Evolutionary conservation across 768 basidiomycete genomes (phyloP).

Genomic region (Paxillus ammoniavirescens): DNA sequence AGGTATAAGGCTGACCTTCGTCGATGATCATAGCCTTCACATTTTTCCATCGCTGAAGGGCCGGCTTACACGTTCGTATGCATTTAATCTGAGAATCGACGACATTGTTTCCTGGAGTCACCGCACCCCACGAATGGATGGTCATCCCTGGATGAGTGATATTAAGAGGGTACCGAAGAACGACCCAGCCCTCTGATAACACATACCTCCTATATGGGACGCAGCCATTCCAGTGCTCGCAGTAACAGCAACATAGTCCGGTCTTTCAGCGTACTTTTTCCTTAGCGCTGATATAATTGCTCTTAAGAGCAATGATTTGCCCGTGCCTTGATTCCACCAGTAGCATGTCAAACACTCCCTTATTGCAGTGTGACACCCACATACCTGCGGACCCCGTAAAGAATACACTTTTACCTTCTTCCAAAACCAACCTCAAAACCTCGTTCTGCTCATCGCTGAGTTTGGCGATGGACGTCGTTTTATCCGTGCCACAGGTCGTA

Average conservation of each 20-base stretch:
- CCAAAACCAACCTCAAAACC: slow-evolving; percentile 51
- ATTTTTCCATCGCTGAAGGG: slow-evolving; percentile 54
- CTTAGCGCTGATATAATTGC: slow-evolving; percentile 54
- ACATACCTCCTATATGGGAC: slow-evolving; percentile 45
- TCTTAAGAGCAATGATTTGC: slow-evolving; percentile 59
- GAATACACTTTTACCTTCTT: slow-evolving; percentile 59
- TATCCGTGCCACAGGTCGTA: slow-evolving; percentile 28
- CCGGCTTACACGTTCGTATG: slow-evolving; percentile 53
- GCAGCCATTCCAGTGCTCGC: slow-evolving; percentile 48
- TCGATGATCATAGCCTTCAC: slow-evolving; percentile 63
- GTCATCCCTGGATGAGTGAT: slow-evolving; percentile 44
- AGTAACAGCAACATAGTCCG: slow-evolving; percentile 42
- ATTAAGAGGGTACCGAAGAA: background rate
- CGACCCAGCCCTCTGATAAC: background rate
- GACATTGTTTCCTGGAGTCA: slow-evolving; percentile 44
- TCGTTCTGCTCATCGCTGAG: slow-evolving; percentile 54
- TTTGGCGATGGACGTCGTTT: slow-evolving; percentile 33
- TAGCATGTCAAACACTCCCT: background rate
- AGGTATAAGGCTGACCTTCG: slow-evolving; percentile 45
- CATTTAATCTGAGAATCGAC: slow-evolving; percentile 48
- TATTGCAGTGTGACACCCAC: slow-evolving; percentile 6
- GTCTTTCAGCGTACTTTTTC: slow-evolving; percentile 31
- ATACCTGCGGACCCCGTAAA: slow-evolving; percentile 70
- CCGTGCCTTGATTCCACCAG: slow-evolving; percentile 45
- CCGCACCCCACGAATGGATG: slow-evolving; percentile 60